Percentiles rank a stretch among this genome's conserved stretches.
Evolutionary conservation across 306 rosid genomes (phyloP).

Genomic region (Cucumis cinereus): DNA sequence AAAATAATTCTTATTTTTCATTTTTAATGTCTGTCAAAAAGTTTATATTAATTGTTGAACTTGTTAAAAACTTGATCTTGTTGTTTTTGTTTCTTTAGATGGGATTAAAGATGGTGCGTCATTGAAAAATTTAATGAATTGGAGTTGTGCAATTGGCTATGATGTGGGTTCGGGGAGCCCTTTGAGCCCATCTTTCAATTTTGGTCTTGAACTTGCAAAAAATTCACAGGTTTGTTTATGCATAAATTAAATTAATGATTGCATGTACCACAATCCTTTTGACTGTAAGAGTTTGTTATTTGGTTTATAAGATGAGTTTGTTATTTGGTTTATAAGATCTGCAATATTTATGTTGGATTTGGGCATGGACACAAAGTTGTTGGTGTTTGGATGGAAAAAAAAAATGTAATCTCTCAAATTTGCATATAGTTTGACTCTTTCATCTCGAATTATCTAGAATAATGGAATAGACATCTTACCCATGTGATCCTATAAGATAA

Average conservation of each 20-base stretch:
- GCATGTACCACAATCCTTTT: not conserved
- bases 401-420: not conserved
- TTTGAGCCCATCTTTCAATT: constrained; percentile 83
- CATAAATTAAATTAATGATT: not conserved
- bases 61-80: constrained; percentile 5
- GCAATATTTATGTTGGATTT: not conserved
- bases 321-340: not conserved
- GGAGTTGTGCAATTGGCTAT: constrained; percentile 88
- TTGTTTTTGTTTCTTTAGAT: constrained; percentile 23
- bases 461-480: not conserved
- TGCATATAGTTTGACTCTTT: not conserved
- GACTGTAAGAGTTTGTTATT: constrained; percentile 5
- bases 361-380: not conserved
- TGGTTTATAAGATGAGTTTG: constrained; percentile 1
- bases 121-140: constrained; percentile 51
- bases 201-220: constrained; percentile 66
- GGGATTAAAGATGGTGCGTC: constrained; percentile 33
- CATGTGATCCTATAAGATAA: not conserved
- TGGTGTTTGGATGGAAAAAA: not conserved
- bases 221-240: constrained; percentile 54
- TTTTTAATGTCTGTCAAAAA: not conserved
- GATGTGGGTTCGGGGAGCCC: constrained; percentile 86
- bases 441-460: not conserved
- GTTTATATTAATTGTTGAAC: constrained; percentile 7
- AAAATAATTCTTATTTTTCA: not conserved